Percentiles rank a stretch among this genome's conserved stretches.
phyloP scores from a whole-genome alignment of 208 protist species.

The Novymonas esmeraldas region DNA sequence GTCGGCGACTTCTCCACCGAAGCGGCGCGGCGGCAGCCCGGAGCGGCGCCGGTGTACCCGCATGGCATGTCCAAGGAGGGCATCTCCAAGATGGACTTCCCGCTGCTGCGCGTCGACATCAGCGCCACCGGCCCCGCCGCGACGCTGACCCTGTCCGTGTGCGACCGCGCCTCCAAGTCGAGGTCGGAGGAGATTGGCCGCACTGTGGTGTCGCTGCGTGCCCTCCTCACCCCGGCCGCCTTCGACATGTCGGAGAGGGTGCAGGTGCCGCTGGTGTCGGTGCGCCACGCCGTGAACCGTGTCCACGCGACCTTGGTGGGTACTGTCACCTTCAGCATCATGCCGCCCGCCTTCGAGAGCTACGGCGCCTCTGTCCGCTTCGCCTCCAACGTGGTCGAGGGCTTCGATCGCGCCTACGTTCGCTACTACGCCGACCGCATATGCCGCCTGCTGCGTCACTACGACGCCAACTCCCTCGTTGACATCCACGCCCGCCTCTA shows the following conservation, averaged over 20 bases:
- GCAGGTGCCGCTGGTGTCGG: conserved; percentile 69
- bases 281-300: conserved; percentile 42
- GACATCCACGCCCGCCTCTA: conserved; percentile 66
- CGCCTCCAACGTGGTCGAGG: conserved; percentile 26
- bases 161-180: conserved; percentile 28
- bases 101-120: conserved; percentile 61
- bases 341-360: conserved; percentile 60
- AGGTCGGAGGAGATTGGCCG: conserved; percentile 44
- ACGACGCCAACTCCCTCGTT: conserved; percentile 72
- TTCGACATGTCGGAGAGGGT: conserved; percentile 71
- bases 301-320: conserved; percentile 55
- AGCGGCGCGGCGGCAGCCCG: conserved; percentile 32
- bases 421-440: conserved; percentile 77
- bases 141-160: conserved; percentile 44
- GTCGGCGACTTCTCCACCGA: conserved; percentile 35
- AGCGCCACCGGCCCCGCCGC: conserved; percentile 22
- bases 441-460: conserved; percentile 51
- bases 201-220: conserved; percentile 62
- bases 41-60: conserved; percentile 25
- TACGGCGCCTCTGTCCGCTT: conserved; percentile 54
- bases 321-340: conserved; percentile 63
- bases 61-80: conserved; percentile 38
- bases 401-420: conserved; percentile 61
- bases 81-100: conserved; percentile 40
- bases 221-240: conserved; percentile 69